phyloP scores from a whole-genome alignment of 306 rosid genomes.

The Castanea sativa region DNA sequence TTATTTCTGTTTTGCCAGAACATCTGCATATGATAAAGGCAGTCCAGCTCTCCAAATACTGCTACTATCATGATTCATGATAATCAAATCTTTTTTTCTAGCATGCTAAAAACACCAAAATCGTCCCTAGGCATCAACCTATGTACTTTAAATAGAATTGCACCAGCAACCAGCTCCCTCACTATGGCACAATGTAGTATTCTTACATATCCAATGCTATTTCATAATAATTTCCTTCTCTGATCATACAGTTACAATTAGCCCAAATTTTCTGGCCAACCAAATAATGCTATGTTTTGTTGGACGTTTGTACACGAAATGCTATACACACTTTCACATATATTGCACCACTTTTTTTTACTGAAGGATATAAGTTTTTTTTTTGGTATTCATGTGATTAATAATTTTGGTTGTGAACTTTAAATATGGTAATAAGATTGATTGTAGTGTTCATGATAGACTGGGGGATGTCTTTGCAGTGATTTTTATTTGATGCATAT shows the following conservation, averaged over 20 bases:
- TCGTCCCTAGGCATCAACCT: background rate
- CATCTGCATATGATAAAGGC: too few relatives aligned
- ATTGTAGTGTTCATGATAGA: background rate
- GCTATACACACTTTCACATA: background rate
- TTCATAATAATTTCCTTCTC: background rate
- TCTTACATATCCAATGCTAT: too few relatives aligned
- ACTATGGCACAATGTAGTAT: background rate
- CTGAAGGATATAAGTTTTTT: background rate
- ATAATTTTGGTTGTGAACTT: background rate
- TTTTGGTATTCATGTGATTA: background rate
- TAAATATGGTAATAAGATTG: background rate
- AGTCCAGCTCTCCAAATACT: background rate
- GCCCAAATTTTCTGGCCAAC: background rate
- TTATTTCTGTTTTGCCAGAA: too few relatives aligned
- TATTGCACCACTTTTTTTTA: background rate
- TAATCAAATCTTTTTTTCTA: background rate
- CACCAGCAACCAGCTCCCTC: background rate
- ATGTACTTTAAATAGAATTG: background rate
- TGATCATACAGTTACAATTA: background rate
- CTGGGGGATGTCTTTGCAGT: background rate
- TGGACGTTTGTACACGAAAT: background rate
- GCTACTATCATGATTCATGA: background rate
- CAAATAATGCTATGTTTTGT: background rate
- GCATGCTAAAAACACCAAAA: background rate
- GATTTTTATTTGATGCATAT: background rate